Evolutionary conservation across 768 basidiomycete species (phyloP), one percentile per base, ranked within the genome.

Genomic region (Mycena venus): DNA sequence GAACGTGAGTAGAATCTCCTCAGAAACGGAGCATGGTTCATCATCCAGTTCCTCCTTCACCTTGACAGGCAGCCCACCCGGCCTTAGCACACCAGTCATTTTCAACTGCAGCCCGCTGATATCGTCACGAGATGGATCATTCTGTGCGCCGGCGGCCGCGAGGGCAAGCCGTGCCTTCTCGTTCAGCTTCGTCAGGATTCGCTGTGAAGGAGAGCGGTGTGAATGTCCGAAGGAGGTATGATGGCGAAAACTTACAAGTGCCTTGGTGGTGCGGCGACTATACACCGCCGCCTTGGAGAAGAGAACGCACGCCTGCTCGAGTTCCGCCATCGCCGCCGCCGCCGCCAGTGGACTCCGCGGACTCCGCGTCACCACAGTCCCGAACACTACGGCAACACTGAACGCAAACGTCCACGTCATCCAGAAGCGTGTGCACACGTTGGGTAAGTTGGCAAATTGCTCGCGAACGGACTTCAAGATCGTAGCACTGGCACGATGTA

Each of bases 361-460:
- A 3, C 92, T 91, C 34, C 93, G 89, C 3, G 92, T 94, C 2
- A 93, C 95, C 23, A 96, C 91, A 4, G 93, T 92, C 5, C 93
- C 95, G 77, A 95, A 93, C 19, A 95, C 92, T 11, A 69, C 88
- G 62, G 87, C 90, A 34, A 91, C 88, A 14, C 86, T 88, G 76
- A 91, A 91, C 12, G 86, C 88, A 78, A 85, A 90, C 3, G 90
- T 91, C 92, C 93, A 93, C 83, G 88, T 87, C 10, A 84, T 83
- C 91, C 91, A 93, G 76, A 90, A 91, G 32, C 91, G 83, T 10
- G 88, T 83, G 70, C 86, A 89, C 4, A 90, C 81, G 60, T 83
- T 85, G 0, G 91, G 90, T 79, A 81, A 84, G 2, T 82, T 70
- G 2, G 82, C 76, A 61, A 90, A 91, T 66, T 91, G 88, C 11